Evolutionary conservation across 768 basidiomycete species (phyloP).

Genomic region (Amanita molliuscula): DNA sequence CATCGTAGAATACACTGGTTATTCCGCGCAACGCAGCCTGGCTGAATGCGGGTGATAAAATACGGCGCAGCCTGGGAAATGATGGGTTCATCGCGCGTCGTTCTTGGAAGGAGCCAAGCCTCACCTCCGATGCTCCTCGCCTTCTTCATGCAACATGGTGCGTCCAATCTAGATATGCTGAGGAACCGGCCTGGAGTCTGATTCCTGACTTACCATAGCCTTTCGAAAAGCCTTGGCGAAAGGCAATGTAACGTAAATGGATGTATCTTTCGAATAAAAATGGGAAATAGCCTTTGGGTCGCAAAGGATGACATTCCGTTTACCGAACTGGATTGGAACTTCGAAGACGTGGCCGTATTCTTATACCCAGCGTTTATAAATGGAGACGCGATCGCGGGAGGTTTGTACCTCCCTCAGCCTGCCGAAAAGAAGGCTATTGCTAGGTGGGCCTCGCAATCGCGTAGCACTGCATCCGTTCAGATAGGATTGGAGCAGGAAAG

Average conservation of each 20-base stretch:
- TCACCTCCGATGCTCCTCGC: constrained; percentile 35
- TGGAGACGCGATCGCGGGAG: constrained; percentile 16
- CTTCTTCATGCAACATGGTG: constrained; percentile 30
- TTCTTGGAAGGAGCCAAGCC: too few relatives aligned
- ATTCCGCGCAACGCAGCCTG: neutral
- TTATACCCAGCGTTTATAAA: constrained; percentile 37
- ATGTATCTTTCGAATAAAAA: constrained; percentile 39
- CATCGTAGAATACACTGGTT: constrained; percentile 38
- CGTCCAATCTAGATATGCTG: constrained; percentile 23
- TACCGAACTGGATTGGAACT: constrained; percentile 27
- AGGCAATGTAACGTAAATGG: constrained; percentile 31
- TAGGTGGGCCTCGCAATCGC: constrained; percentile 30
- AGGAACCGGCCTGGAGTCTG: neutral
- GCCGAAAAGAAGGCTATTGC: constrained; percentile 32
- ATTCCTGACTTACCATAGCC: constrained; percentile 20
- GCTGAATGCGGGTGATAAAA: neutral
- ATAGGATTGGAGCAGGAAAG: neutral
- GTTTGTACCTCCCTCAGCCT: constrained; percentile 17
- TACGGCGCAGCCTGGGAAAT: constrained; percentile 35
- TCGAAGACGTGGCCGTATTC: constrained; percentile 37
- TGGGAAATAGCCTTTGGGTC: constrained; percentile 45
- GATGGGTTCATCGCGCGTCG: too few relatives aligned
- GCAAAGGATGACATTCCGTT: constrained; percentile 20
- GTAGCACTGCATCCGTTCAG: constrained; percentile 5
- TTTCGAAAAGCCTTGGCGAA: constrained; percentile 24